phyloP scores from a whole-genome alignment of 75 land plant genomes.

The Chamaecyparis obtusa region DNA sequence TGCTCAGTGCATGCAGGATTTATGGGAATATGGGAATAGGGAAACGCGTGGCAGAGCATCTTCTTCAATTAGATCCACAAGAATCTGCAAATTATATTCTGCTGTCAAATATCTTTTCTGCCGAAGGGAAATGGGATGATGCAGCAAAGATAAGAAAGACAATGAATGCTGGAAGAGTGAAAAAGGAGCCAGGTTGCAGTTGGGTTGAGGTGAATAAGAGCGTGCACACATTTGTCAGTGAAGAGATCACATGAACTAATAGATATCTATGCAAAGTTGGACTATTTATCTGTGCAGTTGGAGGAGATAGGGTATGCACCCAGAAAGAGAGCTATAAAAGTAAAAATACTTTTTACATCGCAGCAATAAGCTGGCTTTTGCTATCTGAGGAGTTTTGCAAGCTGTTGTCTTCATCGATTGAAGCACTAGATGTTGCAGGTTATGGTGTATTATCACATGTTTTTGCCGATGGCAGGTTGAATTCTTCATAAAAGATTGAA shows the following conservation, averaged over 20 bases:
- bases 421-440: background rate
- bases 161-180: constrained; percentile 8
- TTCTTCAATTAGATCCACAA: constrained; percentile 10
- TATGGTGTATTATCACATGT: background rate
- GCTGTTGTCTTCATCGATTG: background rate
- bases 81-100: constrained; percentile 18
- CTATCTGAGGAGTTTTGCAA: background rate
- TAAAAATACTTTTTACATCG: background rate
- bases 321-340: background rate
- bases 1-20: constrained; percentile 25
- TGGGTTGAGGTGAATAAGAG: constrained; percentile 30
- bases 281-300: background rate
- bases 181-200: constrained; percentile 23
- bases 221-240: constrained; percentile 14
- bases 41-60: constrained; percentile 17
- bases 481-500: background rate
- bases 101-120: constrained; percentile 23
- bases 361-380: constrained; percentile 1
- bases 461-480: background rate
- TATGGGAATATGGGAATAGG: constrained; percentile 16
- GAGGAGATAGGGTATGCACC: background rate
- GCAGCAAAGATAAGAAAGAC: constrained; percentile 5
- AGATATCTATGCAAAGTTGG: background rate
- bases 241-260: constrained; percentile 7
- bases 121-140: constrained; percentile 22